Base-by-base conservation (phyloP, 805 yeast genomes). In the Suhomyces prunicola region DNA sequence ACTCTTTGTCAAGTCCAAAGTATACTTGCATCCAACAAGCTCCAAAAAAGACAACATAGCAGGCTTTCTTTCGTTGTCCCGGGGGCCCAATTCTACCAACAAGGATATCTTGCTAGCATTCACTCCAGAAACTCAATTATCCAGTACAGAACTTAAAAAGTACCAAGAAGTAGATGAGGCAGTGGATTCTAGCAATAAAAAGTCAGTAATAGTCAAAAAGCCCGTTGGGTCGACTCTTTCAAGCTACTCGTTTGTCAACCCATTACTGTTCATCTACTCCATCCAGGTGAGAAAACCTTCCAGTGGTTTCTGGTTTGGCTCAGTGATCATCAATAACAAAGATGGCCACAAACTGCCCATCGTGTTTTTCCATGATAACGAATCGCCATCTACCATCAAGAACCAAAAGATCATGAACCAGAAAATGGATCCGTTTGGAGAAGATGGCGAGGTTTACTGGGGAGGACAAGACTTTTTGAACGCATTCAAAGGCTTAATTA, bases 231-330 rank as follows among this genome's bases (percentile, higher is more conserved):
- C 85, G 1, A 76, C 85, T 2, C 62, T 82, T 23, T 66, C 83
- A 1, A 80, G 89, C 1, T 90, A 83, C 69, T 84, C 92, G 5
- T 91, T 91, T 70, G 81, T 87, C 3, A 66, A 86, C 19, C 79
- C 84, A 15, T 66, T 88, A 27, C 65, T 80, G 36, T 79, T 78
- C 54, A 64, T 93, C 5, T 93, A 84, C 67, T 88, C 96, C 24
- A 77, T 94, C 41, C 96, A 92, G 67, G 81, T 87, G 10, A 78
- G 97, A 50, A 86, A 86, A 2, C 97, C 97, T 5, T 84, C 91
- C 2, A 73, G 83, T 13, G 96, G 92, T 1, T 85, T 91, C 84
- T 93, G 97, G 97, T 83, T 81, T 70, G 99, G 99, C 0, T 88
- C 97, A 0, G 72, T 93, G 13, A 74, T 90, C 1, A 68, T 94